Conservation (phyloP, 2,329 filamentous ascomycete genomes). For the Xylariaceae sp. region DNA sequence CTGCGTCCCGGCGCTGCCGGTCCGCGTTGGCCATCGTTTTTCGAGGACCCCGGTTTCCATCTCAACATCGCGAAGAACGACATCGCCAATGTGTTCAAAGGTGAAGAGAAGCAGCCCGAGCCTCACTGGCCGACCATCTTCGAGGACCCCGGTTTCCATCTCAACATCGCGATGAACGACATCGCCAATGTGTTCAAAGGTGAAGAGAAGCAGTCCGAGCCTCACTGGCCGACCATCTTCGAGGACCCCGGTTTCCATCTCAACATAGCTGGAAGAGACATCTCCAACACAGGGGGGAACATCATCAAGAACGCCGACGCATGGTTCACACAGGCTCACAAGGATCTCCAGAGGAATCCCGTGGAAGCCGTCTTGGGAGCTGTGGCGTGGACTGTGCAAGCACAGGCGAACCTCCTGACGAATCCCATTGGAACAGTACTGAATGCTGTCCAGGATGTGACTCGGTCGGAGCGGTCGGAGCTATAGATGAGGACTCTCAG, state of each 20-base stretch:
- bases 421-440: neutral
- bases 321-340: neutral
- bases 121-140: constrained; percentile 5
- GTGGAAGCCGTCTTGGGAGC: neutral
- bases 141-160: constrained; percentile 1
- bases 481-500: no score
- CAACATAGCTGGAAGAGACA: neutral
- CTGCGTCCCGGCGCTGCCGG: neutral
- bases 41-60: constrained; percentile 2
- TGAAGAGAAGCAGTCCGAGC: neutral
- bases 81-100: neutral
- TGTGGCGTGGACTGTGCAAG: neutral
- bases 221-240: constrained; percentile 3
- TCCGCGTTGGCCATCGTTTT: constrained; percentile 5
- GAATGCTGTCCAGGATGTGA: neutral
- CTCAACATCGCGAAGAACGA: constrained; percentile 3
- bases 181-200: neutral
- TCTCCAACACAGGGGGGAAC: neutral
- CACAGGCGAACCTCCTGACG: neutral
- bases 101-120: neutral
- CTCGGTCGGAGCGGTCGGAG: neutral
- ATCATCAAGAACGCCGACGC: neutral
- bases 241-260: constrained; percentile 2
- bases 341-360: neutral
- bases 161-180: constrained; percentile 3